phyloP scores from a whole-genome alignment of 192 early-diverging fungal species.

The Funneliformis geosporum region DNA sequence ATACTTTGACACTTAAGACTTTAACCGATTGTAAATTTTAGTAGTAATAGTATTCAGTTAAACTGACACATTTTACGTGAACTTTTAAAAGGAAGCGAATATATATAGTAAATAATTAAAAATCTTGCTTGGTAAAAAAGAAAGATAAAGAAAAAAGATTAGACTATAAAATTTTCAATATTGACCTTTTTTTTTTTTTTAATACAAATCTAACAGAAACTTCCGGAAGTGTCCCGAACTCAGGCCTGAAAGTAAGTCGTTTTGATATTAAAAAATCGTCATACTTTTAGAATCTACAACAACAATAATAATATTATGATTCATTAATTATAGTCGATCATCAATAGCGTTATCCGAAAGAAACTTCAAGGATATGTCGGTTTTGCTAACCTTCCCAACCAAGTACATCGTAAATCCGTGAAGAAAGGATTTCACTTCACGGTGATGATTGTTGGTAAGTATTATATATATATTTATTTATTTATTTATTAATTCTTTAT shows the following conservation, averaged over 20 bases:
- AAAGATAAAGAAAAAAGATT: too few relatives aligned
- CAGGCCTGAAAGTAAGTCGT: constrained; percentile 12
- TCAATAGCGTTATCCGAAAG: constrained; percentile 43
- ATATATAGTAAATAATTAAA: too few relatives aligned
- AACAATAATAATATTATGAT: not conserved
- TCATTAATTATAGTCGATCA: constrained; percentile 27
- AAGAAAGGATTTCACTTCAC: constrained; percentile 97
- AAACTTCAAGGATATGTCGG: constrained; percentile 65
- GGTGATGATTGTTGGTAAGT: constrained; percentile 92
- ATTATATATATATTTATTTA: too few relatives aligned
- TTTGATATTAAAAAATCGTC: too few relatives aligned
- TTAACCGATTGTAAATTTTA: not conserved
- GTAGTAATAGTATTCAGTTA: too few relatives aligned
- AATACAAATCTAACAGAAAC: not conserved
- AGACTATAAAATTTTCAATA: too few relatives aligned
- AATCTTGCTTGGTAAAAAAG: too few relatives aligned
- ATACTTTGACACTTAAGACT: not conserved
- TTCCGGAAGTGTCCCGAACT: not conserved
- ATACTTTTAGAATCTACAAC: too few relatives aligned
- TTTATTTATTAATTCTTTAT: not conserved
- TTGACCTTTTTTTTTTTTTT: not conserved
- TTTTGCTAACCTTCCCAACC: constrained; percentile 93
- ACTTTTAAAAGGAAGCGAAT: too few relatives aligned
- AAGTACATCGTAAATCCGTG: constrained; percentile 90
- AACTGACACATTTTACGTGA: too few relatives aligned